Base-by-base conservation (phyloP, 768 basidiomycete genomes). In the Boletus rubroflammeus region DNA sequence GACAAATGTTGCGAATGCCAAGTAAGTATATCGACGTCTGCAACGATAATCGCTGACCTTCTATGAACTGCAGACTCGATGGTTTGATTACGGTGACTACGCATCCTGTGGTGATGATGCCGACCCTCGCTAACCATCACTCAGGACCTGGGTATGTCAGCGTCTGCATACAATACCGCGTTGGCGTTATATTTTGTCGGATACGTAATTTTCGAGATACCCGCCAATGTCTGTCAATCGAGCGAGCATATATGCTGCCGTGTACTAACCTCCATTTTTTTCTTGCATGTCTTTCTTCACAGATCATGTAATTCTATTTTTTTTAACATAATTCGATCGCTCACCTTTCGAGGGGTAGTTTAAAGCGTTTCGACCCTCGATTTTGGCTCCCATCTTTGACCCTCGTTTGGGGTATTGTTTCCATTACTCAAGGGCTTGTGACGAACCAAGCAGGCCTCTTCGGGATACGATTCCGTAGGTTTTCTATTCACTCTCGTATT, bases 371-470 rank as follows among this genome's bases (percentile, higher is more conserved):
- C 49, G 67, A 83, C 54, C 84, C 82, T n/a, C 77, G 75, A 62
- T 36, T 81, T 19, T 85, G 83, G 84, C 70, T 85, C 1, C 82
- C 83, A 3, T 75, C 76, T 3, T 67, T 85, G n/a, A 84, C 82
- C 11, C 67, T 85, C 7, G 54, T 71, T 1, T 85, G 83, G 85
- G 83, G 82, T 10, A 73, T 82, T 11, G 78, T 76, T 23, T 79
- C 79, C 47, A 67, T 81, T 35, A 71, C 71, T 49, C 83, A 84
- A 66, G 83, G 82, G 8, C 70, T 87, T 11, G 73, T 85, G 41
- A 77, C 63, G 1, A 78, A 81, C 56, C 76, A 79, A 57, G 75
- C 79, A 0, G 79, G 79, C 4, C 71, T 85, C 26, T 81, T 82
- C 53, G 78, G 75, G 10, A 75, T 84, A 38, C 77, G 84, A 21